Percentiles rank a stretch among this genome's conserved stretches.
Evolutionary conservation across 352 stramenopile genomes (phyloP).

Genomic region (Globisporangium barbulae): DNA sequence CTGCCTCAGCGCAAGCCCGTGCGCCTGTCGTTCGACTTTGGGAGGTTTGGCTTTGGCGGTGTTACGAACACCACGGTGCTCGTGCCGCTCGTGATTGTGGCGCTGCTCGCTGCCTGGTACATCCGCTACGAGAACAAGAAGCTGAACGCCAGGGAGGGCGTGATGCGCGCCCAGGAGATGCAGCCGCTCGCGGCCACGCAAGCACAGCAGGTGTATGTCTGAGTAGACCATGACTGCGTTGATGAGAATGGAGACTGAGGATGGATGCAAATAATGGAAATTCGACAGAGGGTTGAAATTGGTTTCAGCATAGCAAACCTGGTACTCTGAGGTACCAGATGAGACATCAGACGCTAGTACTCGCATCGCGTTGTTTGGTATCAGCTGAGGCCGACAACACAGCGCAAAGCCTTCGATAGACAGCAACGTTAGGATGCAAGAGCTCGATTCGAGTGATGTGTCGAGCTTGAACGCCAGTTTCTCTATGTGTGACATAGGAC

Average conservation of each 20-base stretch:
- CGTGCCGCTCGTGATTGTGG: slow-evolving; percentile 7
- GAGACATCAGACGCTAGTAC: too few species aligned
- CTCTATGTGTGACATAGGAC: background rate
- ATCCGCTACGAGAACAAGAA: slow-evolving; percentile 11
- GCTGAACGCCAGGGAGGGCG: background rate
- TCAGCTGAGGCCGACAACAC: too few species aligned
- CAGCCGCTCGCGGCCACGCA: background rate
- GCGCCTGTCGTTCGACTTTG: slow-evolving; percentile 3
- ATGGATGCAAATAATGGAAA: too few species aligned
- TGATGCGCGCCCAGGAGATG: too few species aligned
- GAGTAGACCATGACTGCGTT: too few species aligned
- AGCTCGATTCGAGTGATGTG: background rate
- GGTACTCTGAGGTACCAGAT: too few species aligned
- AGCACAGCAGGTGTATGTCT: background rate
- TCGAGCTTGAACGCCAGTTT: too few species aligned
- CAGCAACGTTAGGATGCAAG: background rate
- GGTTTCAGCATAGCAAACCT: too few species aligned
- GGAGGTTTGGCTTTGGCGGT: background rate
- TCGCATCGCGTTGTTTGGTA: too few species aligned
- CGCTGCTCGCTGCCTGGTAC: slow-evolving; percentile 9
- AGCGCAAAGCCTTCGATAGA: background rate
- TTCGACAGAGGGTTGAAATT: too few species aligned
- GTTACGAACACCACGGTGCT: background rate
- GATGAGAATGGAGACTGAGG: too few species aligned
- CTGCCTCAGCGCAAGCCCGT: background rate